phyloP scores from a whole-genome alignment of 2,329 filamentous ascomycete genomes.

The Fusarium graminum region DNA sequence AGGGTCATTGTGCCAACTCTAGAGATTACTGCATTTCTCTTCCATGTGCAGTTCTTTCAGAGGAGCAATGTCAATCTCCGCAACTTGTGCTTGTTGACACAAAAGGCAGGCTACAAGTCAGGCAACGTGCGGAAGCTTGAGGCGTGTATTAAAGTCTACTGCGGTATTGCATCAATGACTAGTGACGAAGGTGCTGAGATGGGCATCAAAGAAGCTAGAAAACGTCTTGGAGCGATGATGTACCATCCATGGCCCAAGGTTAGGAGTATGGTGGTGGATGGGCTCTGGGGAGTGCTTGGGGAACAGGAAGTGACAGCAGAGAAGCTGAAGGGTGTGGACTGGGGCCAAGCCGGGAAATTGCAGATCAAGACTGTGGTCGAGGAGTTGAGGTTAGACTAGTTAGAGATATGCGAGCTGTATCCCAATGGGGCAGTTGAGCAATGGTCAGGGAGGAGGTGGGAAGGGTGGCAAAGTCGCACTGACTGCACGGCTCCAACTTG shows the following conservation, averaged over 20 bases:
- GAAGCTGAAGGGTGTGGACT: constrained; percentile 67
- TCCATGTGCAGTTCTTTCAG: constrained; percentile 71
- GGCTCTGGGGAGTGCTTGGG: constrained; percentile 65
- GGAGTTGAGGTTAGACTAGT: constrained; percentile 56
- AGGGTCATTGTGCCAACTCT: constrained; percentile 80
- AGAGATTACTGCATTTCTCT: constrained; percentile 81
- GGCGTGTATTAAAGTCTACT: constrained; percentile 84
- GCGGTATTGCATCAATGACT: constrained; percentile 67
- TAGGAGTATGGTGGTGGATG: constrained; percentile 69
- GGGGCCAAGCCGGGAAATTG: constrained; percentile 66
- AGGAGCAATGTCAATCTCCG: constrained; percentile 61
- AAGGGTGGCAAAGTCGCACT: constrained; percentile 16
- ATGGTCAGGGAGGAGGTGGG: constrained; percentile 12
- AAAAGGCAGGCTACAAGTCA: constrained; percentile 86
- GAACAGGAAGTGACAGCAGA: constrained; percentile 49
- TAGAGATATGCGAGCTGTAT: constrained; percentile 23
- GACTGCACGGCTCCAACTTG: constrained; percentile 23
- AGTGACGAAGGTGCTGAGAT: constrained; percentile 34
- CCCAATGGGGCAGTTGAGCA: constrained; percentile 26
- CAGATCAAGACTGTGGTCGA: constrained; percentile 59
- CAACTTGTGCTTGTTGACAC: constrained; percentile 75
- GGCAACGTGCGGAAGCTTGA: constrained; percentile 85
- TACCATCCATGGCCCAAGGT: constrained; percentile 86
- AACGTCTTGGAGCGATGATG: constrained; percentile 79
- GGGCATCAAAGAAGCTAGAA: constrained; percentile 67